These are phyloP conservation scores for Backusella psychrophila DNA, from an alignment of 192 early-diverging fungal species.

Conservation along the genomic window DNA sequence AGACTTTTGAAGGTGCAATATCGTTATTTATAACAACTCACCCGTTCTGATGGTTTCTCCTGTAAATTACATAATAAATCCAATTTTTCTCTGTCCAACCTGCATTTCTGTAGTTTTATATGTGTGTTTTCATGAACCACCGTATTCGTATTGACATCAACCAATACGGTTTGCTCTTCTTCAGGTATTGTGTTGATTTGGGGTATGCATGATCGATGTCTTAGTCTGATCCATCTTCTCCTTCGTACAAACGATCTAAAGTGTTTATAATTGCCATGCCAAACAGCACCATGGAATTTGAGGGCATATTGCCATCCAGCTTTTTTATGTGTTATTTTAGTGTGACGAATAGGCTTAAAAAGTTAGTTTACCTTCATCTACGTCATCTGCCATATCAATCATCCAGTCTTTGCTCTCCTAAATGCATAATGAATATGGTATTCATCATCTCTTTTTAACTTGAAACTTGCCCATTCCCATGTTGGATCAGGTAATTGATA, in stretches of 20 bases:
- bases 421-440: neutral
- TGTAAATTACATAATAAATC: neutral
- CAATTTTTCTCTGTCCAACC: slow-evolving; percentile 8
- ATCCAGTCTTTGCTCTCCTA: slow-evolving; percentile 51
- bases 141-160: neutral
- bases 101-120: neutral
- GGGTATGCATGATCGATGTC: neutral
- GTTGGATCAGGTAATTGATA: slow-evolving; percentile 50
- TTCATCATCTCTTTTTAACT: neutral
- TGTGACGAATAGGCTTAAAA: no score
- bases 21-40: no score
- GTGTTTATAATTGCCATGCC: slow-evolving; percentile 53
- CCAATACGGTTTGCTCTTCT: neutral
- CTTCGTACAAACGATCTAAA: slow-evolving; percentile 11
- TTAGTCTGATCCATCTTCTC: slow-evolving; percentile 13
- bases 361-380: slow-evolving; percentile 42
- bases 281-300: slow-evolving; percentile 46
- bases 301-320: slow-evolving; percentile 57
- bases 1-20: no score
- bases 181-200: neutral
- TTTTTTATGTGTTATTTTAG: neutral
- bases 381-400: slow-evolving; percentile 60
- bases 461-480: slow-evolving; percentile 54
- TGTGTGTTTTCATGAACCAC: neutral
- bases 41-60: neutral